Evolutionary conservation across 2,329 filamentous ascomycete genomes (phyloP).

Genomic region (Amylocarpus encephaloides): DNA sequence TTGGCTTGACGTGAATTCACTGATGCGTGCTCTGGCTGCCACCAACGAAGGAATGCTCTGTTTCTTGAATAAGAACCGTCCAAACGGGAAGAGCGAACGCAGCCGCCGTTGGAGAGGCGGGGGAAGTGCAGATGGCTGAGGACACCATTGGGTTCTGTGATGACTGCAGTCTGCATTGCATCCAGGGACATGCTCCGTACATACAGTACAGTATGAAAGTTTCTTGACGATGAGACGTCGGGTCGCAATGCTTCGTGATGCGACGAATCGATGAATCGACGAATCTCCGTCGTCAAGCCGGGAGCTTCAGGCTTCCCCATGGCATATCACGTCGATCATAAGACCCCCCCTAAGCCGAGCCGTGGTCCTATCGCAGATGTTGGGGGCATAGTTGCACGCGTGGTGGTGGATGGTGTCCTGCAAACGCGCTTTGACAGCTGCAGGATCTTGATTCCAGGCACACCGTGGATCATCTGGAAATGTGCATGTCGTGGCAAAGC

Average conservation of each 20-base stretch:
- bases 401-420: background rate
- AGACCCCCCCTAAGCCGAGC: background rate
- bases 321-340: too few species aligned
- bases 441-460: background rate
- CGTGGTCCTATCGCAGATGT: background rate
- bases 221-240: background rate
- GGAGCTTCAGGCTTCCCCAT: too few species aligned
- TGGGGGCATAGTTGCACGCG: background rate
- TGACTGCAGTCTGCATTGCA: background rate
- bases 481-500: too few species aligned
- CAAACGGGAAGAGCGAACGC: background rate
- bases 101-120: conserved; percentile 1
- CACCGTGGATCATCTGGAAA: background rate
- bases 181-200: background rate
- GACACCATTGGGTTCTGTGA: background rate
- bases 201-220: background rate
- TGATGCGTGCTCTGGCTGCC: background rate
- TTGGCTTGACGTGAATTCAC: too few species aligned
- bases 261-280: too few species aligned
- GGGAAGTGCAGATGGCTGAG: background rate
- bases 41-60: background rate
- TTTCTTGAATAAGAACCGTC: background rate
- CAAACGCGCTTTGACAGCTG: background rate
- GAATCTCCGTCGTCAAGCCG: too few species aligned
- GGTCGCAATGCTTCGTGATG: too few species aligned